Conservation (phyloP, 2,329 filamentous ascomycete genomes). For the Aspergillus japonicus region DNA sequence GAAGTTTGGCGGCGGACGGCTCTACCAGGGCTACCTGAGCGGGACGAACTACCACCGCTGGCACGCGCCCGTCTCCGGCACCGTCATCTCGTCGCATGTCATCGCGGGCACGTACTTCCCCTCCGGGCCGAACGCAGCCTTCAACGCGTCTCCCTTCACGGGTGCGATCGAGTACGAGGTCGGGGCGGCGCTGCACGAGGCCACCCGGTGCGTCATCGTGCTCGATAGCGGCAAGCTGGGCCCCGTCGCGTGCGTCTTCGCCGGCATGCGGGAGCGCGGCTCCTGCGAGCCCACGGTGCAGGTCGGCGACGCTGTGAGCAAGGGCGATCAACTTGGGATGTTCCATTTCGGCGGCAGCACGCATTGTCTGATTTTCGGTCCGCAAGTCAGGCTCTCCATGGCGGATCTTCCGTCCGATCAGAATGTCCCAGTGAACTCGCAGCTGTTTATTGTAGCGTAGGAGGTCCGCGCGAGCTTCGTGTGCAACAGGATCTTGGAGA, state of each 20-base stretch:
- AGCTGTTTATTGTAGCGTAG: too few species aligned
- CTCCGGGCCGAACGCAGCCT: background rate
- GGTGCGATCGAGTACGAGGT: too few species aligned
- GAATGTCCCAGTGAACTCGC: too few species aligned
- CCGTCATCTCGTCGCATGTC: background rate
- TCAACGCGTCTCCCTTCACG: too few species aligned
- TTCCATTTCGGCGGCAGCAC: slow-evolving; percentile 13
- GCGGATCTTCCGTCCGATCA: too few species aligned
- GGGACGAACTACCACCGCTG: slow-evolving; percentile 6
- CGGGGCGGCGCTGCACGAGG: background rate
- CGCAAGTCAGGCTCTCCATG: too few species aligned
- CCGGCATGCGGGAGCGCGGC: slow-evolving; percentile 5
- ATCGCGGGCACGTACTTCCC: background rate
- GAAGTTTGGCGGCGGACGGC: background rate
- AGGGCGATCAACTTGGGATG: slow-evolving; percentile 6
- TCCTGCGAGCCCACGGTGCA: slow-evolving; percentile 7
- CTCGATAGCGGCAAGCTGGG: background rate
- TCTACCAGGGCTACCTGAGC: slow-evolving; percentile 5
- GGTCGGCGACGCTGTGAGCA: background rate
- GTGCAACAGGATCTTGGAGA: too few species aligned
- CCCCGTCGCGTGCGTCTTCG: background rate
- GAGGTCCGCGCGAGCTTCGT: too few species aligned
- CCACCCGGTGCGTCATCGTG: background rate
- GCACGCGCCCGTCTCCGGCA: slow-evolving; percentile 10
- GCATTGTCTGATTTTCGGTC: slow-evolving; percentile 5